Evolutionary conservation across 2,329 filamentous ascomycete species (phyloP), one percentile per base, ranked within the genome.

Genomic region (Lecanicillium sp.): DNA sequence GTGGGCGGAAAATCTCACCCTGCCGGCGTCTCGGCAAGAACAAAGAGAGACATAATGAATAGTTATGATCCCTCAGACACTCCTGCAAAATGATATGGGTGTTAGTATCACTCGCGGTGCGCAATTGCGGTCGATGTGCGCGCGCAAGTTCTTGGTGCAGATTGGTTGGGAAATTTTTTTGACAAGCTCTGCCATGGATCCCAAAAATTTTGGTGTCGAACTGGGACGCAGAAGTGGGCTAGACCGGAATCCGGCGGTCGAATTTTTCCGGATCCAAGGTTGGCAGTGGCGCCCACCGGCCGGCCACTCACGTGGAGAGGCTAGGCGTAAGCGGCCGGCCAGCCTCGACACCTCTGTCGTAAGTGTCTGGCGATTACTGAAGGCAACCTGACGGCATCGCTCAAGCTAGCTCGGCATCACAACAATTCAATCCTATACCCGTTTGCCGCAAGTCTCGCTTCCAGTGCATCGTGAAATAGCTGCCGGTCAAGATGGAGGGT

Each of bases 21-120:
- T 68, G 90, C 90, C 71, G 87, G 88, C 68, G 90, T 96, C 74
- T 96, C 90, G 63, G 86, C 86, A 61, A 96, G 83, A 72, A 96
- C 87, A 72, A 95, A 94, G 67, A 93, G 83, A 73, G 86, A 86
- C 87, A 93, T 93, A 56, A 58, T 81, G 69, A 60, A 58, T 56
- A 58, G 48, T 45, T 56, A 53, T 49, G 50, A 58, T 63, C 60
- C 58, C 59, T 60, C 59, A 55, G 52, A 48, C 56, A 56, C 50
- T 59, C 54, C 60, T 61, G 60, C 59, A 58, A 57, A 54, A 52
- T 42, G 61, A 52, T 56, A 60, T 62, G 60, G 61, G 54, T 44
- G 54, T 59, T 58, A 58, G 51, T 52, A 54, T 64, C 64, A 62
- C 60, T 67, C 58, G 58, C 61, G 56, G 61, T 56, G 59, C 63